A percentile compares a stretch with the other conserved stretches of the same genome.
Evolutionary conservation across 2,329 filamentous ascomycete species (phyloP).

Genomic region (Plenodomus lindquistii): DNA sequence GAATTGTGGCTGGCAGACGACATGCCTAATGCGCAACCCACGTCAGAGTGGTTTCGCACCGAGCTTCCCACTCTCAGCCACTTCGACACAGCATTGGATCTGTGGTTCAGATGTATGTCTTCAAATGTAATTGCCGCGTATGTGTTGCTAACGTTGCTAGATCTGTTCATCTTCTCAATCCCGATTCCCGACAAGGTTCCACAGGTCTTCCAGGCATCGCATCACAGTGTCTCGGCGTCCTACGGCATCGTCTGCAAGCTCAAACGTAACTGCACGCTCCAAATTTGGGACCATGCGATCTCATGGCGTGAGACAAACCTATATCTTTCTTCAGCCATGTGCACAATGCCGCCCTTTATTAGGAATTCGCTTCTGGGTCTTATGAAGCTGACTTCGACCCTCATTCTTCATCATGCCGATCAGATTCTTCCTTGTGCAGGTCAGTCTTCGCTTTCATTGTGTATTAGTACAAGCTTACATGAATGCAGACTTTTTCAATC

Average conservation of each 20-base stretch:
- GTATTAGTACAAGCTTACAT: not conserved
- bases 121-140: not conserved
- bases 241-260: constrained; percentile 67
- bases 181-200: constrained; percentile 61
- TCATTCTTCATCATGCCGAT: constrained; percentile 60
- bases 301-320: constrained; percentile 60
- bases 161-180: constrained; percentile 61
- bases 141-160: constrained; percentile 31
- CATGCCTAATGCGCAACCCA: constrained; percentile 47
- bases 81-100: constrained; percentile 51
- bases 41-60: constrained; percentile 51
- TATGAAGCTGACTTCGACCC: constrained; percentile 47
- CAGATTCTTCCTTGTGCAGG: constrained; percentile 48
- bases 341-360: constrained; percentile 47
- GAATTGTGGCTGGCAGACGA: constrained; percentile 52
- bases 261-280: constrained; percentile 61
- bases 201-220: constrained; percentile 65
- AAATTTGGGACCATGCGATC: constrained; percentile 68
- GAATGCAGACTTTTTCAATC: constrained; percentile 65
- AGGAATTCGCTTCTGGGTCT: constrained; percentile 46
- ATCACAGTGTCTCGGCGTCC: constrained; percentile 63
- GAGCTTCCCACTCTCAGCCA: constrained; percentile 52
- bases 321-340: constrained; percentile 47
- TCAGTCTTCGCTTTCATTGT: constrained; percentile 6
- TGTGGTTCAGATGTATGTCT: constrained; percentile 51